phyloP scores from a whole-genome alignment of 2,329 filamentous ascomycete genomes.

The Eurotiales sp. region DNA sequence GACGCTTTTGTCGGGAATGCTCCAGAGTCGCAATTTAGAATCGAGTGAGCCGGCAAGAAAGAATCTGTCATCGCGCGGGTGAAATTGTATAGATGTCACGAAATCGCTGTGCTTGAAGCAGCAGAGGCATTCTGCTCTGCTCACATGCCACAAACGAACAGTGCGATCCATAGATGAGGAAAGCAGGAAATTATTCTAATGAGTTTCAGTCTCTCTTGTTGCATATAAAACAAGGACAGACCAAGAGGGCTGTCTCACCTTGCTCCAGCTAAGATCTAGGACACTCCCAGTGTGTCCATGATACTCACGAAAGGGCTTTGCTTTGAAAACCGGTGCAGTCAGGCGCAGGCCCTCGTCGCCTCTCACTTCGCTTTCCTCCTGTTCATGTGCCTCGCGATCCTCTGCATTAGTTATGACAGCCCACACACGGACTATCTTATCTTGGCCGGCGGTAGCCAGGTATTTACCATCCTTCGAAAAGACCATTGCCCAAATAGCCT shows the following conservation, averaged over 20 bases:
- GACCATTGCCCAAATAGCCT: slow-evolving; percentile 86
- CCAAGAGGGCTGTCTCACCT: slow-evolving; percentile 46
- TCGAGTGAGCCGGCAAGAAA: slow-evolving; percentile 93
- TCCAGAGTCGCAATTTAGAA: slow-evolving; percentile 85
- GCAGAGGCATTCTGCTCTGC: slow-evolving; percentile 78
- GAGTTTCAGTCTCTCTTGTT: neutral
- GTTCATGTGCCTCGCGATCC: slow-evolving; percentile 70
- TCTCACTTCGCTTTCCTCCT: slow-evolving; percentile 55
- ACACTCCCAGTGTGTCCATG: slow-evolving; percentile 80
- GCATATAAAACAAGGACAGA: neutral
- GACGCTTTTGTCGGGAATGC: slow-evolving; percentile 92
- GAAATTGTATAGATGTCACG: slow-evolving; percentile 90
- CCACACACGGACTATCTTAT: slow-evolving; percentile 82
- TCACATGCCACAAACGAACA: slow-evolving; percentile 89
- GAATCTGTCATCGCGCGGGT: slow-evolving; percentile 91
- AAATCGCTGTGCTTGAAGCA: slow-evolving; percentile 94
- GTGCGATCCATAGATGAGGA: slow-evolving; percentile 99
- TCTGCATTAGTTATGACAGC: slow-evolving; percentile 78
- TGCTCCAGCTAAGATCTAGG: slow-evolving; percentile 94
- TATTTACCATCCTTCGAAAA: slow-evolving; percentile 92
- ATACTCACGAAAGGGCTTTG: slow-evolving; percentile 74
- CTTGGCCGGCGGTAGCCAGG: slow-evolving; percentile 87
- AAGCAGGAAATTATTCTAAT: slow-evolving; percentile 82
- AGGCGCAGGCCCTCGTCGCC: slow-evolving; percentile 59
- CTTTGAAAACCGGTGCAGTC: slow-evolving; percentile 85